Conservation (phyloP, 345 rosid species). For the Fremontodendron californicum region DNA sequence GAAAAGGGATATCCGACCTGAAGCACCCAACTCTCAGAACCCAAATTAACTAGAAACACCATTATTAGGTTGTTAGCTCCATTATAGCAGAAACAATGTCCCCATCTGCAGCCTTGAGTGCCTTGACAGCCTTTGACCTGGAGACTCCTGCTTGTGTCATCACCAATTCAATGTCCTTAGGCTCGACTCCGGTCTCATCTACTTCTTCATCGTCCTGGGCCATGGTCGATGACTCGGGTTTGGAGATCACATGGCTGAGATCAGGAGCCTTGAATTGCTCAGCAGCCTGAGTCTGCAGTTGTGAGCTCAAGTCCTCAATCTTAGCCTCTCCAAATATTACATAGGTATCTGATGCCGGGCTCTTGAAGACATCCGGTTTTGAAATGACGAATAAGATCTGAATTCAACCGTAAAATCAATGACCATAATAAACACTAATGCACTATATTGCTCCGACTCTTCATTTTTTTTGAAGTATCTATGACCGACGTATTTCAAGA, state of each 20-base stretch:
- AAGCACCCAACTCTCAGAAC: not conserved
- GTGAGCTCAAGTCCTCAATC: conserved; percentile 87
- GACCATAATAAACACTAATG: conserved; percentile 6
- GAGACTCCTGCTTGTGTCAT: conserved; percentile 34
- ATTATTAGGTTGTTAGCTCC: conserved; percentile 63
- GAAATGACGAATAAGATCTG: conserved; percentile 80
- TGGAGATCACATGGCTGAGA: not conserved
- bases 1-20: not conserved
- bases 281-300: conserved; percentile 77
- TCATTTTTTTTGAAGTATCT: too few relatives aligned
- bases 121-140: conserved; percentile 61
- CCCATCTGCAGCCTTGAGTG: conserved; percentile 70
- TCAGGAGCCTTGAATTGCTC: conserved; percentile 76
- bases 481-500: too few relatives aligned
- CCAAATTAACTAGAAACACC: not conserved
- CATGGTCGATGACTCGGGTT: not conserved
- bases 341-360: conserved; percentile 78
- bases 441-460: too few relatives aligned
- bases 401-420: not conserved
- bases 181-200: conserved; percentile 62
- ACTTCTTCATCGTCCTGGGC: not conserved
- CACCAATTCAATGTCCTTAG: not conserved
- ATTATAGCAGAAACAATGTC: conserved; percentile 84
- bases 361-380: conserved; percentile 85
- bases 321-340: conserved; percentile 43